Conservation (phyloP, 257 asterid genomes). For the Lantana camara region DNA sequence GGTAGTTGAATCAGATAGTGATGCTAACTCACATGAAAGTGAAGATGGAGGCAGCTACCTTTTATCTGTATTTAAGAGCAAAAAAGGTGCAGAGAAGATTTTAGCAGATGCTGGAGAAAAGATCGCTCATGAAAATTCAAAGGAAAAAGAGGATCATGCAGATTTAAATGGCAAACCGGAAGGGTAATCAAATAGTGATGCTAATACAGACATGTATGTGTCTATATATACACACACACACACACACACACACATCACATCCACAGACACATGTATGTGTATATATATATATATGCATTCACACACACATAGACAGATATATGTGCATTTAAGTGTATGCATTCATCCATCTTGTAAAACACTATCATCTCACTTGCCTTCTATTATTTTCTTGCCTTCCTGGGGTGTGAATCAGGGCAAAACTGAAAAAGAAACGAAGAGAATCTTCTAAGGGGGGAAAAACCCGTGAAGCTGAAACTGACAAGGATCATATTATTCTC, state of each 20-base stretch:
- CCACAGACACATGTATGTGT: no score
- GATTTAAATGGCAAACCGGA: slow-evolving; percentile 27
- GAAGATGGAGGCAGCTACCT: slow-evolving; percentile 46
- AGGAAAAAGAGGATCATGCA: slow-evolving; percentile 35
- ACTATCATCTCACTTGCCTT: slow-evolving; percentile 25
- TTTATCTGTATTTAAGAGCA: slow-evolving; percentile 43
- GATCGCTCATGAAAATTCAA: slow-evolving; percentile 24
- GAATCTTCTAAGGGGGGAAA: slow-evolving; percentile 36
- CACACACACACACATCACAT: no score
- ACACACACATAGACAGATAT: no score
- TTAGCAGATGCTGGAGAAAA: slow-evolving; percentile 37
- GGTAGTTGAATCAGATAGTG: slow-evolving; percentile 58
- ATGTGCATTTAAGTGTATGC: slow-evolving; percentile 31
- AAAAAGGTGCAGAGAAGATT: slow-evolving; percentile 30
- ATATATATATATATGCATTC: no score
- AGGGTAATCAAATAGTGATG: slow-evolving; percentile 38
- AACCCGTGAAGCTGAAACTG: slow-evolving; percentile 29
- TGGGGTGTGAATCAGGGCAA: slow-evolving; percentile 28
- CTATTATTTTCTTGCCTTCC: slow-evolving; percentile 16
- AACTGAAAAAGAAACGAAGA: slow-evolving; percentile 62
- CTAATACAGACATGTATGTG: no score
- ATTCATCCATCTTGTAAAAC: slow-evolving; percentile 3
- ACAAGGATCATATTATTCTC: slow-evolving; percentile 24
- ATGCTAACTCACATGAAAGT: slow-evolving; percentile 37
- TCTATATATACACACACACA: neutral